Conservation (phyloP, 2,329 filamentous ascomycete species). For the Diaporthe caulivora region DNA sequence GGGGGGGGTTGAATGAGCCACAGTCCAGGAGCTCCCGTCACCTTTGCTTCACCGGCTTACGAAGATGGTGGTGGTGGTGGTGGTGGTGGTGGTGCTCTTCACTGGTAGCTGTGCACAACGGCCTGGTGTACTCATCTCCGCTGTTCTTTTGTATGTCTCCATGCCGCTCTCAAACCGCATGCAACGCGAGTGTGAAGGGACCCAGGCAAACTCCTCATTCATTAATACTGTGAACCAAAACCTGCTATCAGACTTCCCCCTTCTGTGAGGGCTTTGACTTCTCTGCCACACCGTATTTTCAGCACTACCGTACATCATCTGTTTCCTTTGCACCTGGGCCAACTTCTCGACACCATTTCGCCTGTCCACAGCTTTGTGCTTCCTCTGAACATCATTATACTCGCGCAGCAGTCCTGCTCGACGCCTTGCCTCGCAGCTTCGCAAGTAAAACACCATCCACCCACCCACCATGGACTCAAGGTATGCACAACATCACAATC, state of each 20-base stretch:
- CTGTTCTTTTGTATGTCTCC: neutral
- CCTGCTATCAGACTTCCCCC: neutral
- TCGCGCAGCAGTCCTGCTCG: no score
- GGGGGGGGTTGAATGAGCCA: no score
- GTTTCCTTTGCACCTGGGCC: neutral
- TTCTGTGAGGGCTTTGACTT: neutral
- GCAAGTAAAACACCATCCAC: neutral
- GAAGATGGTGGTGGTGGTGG: no score
- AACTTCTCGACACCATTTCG: neutral
- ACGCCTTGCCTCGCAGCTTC: neutral
- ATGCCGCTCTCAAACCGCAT: fast-evolving
- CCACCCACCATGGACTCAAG: neutral
- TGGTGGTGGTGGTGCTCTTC: no score
- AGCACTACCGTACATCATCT: neutral
- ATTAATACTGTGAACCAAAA: neutral
- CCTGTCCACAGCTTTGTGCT: no score
- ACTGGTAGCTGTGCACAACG: neutral
- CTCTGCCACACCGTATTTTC: no score
- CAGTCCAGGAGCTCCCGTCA: no score
- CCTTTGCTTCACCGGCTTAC: no score
- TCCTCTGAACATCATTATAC: no score
- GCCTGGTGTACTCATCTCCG: neutral
- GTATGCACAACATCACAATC: neutral
- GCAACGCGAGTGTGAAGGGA: no score
- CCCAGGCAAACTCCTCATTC: neutral